Evolutionary conservation across 2,329 filamentous ascomycete genomes (phyloP).

Genomic region (Pleomassaria siparia): DNA sequence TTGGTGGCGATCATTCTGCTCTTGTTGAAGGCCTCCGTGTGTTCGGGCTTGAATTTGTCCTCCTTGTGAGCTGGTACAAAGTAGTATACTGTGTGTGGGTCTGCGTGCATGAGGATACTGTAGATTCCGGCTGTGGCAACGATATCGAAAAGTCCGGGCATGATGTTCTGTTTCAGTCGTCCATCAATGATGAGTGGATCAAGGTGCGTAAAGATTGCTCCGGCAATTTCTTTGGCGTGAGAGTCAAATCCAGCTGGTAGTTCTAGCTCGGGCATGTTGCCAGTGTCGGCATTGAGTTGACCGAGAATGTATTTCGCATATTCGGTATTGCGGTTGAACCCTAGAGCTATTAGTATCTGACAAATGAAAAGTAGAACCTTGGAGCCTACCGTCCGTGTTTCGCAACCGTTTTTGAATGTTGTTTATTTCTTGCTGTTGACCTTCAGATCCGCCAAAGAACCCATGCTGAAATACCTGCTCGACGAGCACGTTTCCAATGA

Average conservation of each 20-base stretch:
- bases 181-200: conserved; percentile 13
- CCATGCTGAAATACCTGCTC: conserved; percentile 32
- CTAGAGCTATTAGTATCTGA: conserved; percentile 7
- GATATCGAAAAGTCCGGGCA: conserved; percentile 11
- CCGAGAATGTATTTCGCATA: conserved; percentile 14
- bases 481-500: conserved; percentile 33
- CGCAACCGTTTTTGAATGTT: conserved; percentile 12
- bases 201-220: conserved; percentile 23
- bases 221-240: conserved; percentile 21
- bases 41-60: conserved; percentile 12
- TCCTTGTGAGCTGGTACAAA: conserved; percentile 30
- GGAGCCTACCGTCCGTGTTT: conserved; percentile 25
- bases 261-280: background rate
- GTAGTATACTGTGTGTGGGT: conserved; percentile 31
- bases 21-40: conserved; percentile 28
- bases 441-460: conserved; percentile 24
- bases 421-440: conserved; percentile 7
- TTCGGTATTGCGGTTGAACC: conserved; percentile 21
- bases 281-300: background rate
- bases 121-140: conserved; percentile 23
- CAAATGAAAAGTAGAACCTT: background rate
- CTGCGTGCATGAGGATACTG: conserved; percentile 26
- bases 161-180: background rate
- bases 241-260: conserved; percentile 26
- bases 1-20: conserved; percentile 9